A percentile compares a stretch with the other conserved stretches of the same genome.
phyloP scores from a whole-genome alignment of 164 flowering plant species.

The Pachysandra terminalis region DNA sequence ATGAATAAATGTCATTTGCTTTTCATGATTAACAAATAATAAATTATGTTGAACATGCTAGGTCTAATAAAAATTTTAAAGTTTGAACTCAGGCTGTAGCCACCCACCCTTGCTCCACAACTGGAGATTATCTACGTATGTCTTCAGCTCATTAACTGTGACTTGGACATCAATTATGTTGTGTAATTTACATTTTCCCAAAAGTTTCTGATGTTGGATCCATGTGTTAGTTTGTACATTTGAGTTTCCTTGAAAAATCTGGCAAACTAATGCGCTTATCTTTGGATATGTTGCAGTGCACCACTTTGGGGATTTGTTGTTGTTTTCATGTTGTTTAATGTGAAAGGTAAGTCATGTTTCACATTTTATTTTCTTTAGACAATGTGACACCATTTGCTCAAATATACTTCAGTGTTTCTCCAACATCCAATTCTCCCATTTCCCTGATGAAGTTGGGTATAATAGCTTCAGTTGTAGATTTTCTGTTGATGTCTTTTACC shows the following conservation, averaged over 20 bases:
- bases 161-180: not conserved
- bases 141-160: not conserved
- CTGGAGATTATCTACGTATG: not conserved
- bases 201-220: not conserved
- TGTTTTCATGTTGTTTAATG: constrained; percentile 87
- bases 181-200: not conserved
- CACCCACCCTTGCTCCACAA: not conserved
- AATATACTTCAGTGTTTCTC: too few species aligned
- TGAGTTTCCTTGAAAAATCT: not conserved
- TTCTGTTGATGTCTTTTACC: too few species aligned
- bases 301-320: constrained; percentile 98
- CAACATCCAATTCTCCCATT: too few species aligned
- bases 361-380: not conserved
- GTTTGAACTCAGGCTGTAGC: not conserved
- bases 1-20: too few species aligned
- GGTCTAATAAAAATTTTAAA: not conserved
- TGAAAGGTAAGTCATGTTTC: constrained; percentile 54
- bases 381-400: too few species aligned
- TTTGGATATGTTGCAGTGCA: constrained; percentile 59
- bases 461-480: too few species aligned
- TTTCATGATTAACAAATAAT: too few species aligned
- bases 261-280: constrained; percentile 9
- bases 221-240: not conserved
- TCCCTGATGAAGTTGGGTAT: too few species aligned
- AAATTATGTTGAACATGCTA: not conserved